Conservation (phyloP, 1,284 basidiomycete genomes). For the Puccinia hordei region DNA sequence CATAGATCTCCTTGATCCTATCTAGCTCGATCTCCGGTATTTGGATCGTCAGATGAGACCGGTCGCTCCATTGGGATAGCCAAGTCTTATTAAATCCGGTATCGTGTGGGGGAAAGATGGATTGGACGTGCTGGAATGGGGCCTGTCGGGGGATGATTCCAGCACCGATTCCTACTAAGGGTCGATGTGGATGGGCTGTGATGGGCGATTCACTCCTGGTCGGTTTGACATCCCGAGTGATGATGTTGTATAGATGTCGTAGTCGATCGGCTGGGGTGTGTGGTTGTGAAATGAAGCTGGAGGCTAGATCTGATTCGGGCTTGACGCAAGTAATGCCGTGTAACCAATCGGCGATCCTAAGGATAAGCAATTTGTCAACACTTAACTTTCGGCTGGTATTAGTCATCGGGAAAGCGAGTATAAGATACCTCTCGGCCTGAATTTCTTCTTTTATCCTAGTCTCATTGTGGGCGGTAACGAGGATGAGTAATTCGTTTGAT, state of each 20-base stretch:
- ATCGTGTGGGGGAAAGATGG: constrained; percentile 49
- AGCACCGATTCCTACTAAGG: constrained; percentile 34
- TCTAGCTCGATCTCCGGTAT: constrained; percentile 64
- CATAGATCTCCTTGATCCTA: constrained; percentile 72
- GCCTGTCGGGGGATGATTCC: constrained; percentile 37
- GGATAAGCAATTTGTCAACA: background rate
- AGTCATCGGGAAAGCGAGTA: background rate
- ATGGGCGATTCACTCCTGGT: constrained; percentile 39
- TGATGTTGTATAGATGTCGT: constrained; percentile 74
- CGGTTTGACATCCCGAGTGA: constrained; percentile 62
- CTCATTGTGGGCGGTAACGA: constrained; percentile 70
- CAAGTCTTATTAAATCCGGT: constrained; percentile 30
- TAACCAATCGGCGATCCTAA: constrained; percentile 66
- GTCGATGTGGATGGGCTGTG: constrained; percentile 17
- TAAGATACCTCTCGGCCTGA: constrained; percentile 68
- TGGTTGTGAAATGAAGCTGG: constrained; percentile 59
- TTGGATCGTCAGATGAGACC: constrained; percentile 65
- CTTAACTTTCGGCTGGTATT: background rate
- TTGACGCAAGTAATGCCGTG: constrained; percentile 67
- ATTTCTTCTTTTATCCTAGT: constrained; percentile 69
- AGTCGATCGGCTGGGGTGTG: constrained; percentile 73
- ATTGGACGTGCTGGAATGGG: constrained; percentile 43
- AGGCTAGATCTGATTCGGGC: constrained; percentile 25
- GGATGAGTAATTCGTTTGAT: constrained; percentile 75
- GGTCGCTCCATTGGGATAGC: constrained; percentile 54